Evolutionary conservation across 345 rosid species (phyloP), one percentile per base, ranked within the genome.

Genomic region (Geranium brycei): DNA sequence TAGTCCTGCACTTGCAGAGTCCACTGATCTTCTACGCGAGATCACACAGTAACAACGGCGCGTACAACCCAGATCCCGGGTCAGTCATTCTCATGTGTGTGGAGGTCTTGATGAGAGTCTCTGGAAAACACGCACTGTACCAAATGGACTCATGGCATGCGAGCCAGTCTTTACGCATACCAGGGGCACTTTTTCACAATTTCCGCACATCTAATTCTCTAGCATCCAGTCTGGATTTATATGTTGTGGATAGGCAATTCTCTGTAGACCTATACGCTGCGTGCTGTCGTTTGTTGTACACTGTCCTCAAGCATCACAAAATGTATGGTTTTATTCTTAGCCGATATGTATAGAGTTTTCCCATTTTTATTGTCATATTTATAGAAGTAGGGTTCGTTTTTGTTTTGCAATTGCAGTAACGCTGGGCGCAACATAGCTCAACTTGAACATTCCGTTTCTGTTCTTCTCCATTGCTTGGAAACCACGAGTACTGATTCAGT

Each of bases 1-100:
- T 91, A 40, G 69, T 91, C 70, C 75, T 85, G 65, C 99, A 95
- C 76, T 69, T 91, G 77, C 88, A 81, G 79, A 78, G 87, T 78
- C 95, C 96, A 60, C 66, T 17, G 53, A 75, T 87, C 60, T 95
- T 85, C 82, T 73, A 35, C 58, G 41, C 73, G 64, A 72, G 63
- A 59, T 60, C 60, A 63, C 67, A 57, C 61, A 59, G 74, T 63
- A 57, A 62, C 57, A 69, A 66, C 15, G 58, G 70, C 63, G 73
- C 62, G 70, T 66, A 51, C 69, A 71, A 62, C 70, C 91, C 95
- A 18, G 95, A 91, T 84, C 77, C 89, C 31, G 97, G 97, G 73
- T 80, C 91, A 15, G 88, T 85, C 66, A 78, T 88, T 75, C 92
- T 90, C 66, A 88, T 88, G 96, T 86, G 91, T 76, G 81, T 86